A percentile compares a stretch with the other conserved stretches of the same genome.
These are phyloP conservation scores for Rickenella mellea DNA, from an alignment of 768 basidiomycete species.

Conservation along the genomic window DNA sequence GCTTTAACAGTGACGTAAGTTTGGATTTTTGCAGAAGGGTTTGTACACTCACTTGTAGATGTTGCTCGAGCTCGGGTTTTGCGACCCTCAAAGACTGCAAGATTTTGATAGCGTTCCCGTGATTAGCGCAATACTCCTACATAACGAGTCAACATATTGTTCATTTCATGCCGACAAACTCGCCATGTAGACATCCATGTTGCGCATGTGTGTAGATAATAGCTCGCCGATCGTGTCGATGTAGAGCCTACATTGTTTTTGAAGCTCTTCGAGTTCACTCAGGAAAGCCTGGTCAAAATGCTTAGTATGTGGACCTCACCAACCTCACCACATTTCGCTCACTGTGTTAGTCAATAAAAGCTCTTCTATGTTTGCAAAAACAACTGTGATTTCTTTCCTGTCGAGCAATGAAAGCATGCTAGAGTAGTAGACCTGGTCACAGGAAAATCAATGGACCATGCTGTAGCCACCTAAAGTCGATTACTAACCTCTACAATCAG, in stretches of 20 bases:
- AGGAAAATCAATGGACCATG: not conserved
- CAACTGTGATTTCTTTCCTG: constrained; percentile 64
- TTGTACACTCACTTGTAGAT: constrained; percentile 59
- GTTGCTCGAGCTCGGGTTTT: constrained; percentile 52
- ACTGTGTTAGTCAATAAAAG: constrained; percentile 84
- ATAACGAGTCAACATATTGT: not conserved
- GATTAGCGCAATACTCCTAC: constrained; percentile 88
- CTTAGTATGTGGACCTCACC: constrained; percentile 1
- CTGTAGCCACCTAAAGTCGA: not conserved
- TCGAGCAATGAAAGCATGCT: constrained; percentile 65
- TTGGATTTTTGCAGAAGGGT: not conserved
- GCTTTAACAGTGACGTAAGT: constrained; percentile 27
- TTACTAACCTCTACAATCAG: constrained; percentile 73
- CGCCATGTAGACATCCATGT: constrained; percentile 77
- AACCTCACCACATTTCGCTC: constrained; percentile 12
- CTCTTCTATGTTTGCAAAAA: constrained; percentile 93
- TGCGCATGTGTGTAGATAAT: constrained; percentile 60
- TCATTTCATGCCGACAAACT: constrained; percentile 11
- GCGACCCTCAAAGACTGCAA: constrained; percentile 64
- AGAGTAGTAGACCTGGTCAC: constrained; percentile 73
- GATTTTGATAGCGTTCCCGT: constrained; percentile 65
- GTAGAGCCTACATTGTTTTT: constrained; percentile 87
- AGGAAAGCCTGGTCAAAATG: constrained; percentile 53
- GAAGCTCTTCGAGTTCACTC: constrained; percentile 83
- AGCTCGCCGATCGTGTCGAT: constrained; percentile 85